Evolutionary conservation across 768 basidiomycete species (phyloP), one percentile per base, ranked within the genome.

Genomic region (Coprinopsis marcescibilis): DNA sequence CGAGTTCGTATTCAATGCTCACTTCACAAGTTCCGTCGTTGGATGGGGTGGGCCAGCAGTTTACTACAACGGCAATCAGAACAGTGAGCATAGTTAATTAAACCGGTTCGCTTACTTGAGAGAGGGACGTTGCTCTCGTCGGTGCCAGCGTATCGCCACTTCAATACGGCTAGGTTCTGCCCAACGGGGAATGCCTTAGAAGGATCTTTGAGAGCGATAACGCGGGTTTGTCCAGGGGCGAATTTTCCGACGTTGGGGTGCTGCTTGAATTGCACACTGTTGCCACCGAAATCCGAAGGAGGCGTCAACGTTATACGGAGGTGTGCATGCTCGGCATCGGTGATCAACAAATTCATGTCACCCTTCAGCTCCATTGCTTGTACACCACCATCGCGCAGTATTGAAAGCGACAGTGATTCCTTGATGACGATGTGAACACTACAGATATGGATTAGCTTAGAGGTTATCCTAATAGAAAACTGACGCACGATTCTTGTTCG

Each of bases 1-100:
- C 92, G 37, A 98, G 84, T 62, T 98, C 94, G 60, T 96, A 97
- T 65, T 97, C 96, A 52, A 98, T 89, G 65, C 89, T 94, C 50
- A 98, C 89, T 53, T 95, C 92, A 55, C 84, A 88, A 1, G 85
- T 85, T n/a, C 92, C 92, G 51, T 91, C 86, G 56, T 89, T 90
- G 30, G 88, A 83, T 4, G 89, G 86, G 11, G 91, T 84, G 11
- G 94, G 96, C 94, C 94, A 98, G 66, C 91, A 94, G 60, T 91
- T 99, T 63, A 99, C 94, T 93, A 53, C 15, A 47, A 24, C 11
- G 25, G 8, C 26, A n/a, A 2, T 20, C 12, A 25, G 12, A 37
- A 55, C n/a, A 52, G 43, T n/a, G 23, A 15, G 21, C 33, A 40
- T n/a, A 33, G 37, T 14, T 17, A 11, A 10, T 13, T 44, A 27